phyloP scores from a whole-genome alignment of 2,329 filamentous ascomycete species.

The Plenodomus biglobosus region DNA sequence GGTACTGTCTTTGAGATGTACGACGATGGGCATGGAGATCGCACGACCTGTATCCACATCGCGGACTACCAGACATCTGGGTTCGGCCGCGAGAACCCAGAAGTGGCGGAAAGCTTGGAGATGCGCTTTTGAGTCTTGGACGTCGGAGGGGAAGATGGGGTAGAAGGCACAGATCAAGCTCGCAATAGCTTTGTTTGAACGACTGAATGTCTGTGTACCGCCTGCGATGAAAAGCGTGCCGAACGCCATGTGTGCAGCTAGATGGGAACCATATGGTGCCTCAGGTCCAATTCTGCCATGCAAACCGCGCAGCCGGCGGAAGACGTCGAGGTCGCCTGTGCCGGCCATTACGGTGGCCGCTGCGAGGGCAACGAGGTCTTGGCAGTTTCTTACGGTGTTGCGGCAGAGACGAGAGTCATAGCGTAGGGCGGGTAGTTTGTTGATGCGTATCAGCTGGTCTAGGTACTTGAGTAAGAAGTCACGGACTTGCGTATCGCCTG shows the following conservation, averaged over 20 bases:
- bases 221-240: constrained; percentile 89
- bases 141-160: constrained; percentile 82
- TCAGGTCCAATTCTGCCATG: constrained; percentile 84
- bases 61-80: constrained; percentile 82
- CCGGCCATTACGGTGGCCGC: constrained; percentile 92
- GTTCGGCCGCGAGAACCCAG: constrained; percentile 91
- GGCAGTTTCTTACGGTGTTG: constrained; percentile 84
- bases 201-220: constrained; percentile 88
- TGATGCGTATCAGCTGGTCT: constrained; percentile 81
- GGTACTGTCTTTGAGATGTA: constrained; percentile 56
- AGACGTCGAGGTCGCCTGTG: constrained; percentile 82
- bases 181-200: constrained; percentile 82
- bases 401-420: constrained; percentile 86
- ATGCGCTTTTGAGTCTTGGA: constrained; percentile 92
- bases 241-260: constrained; percentile 89
- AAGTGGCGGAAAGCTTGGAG: constrained; percentile 96
- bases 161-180: constrained; percentile 90
- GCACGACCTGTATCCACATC: constrained; percentile 83
- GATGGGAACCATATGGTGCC: constrained; percentile 88
- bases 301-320: constrained; percentile 81
- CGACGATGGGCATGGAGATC: constrained; percentile 69
- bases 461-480: constrained; percentile 83
- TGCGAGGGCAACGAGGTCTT: constrained; percentile 81
- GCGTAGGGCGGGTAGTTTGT: constrained; percentile 60
- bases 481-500: constrained; percentile 64